Conservation (phyloP, 192 early-diverging fungal species). For the Powellomyces hirtus region DNA sequence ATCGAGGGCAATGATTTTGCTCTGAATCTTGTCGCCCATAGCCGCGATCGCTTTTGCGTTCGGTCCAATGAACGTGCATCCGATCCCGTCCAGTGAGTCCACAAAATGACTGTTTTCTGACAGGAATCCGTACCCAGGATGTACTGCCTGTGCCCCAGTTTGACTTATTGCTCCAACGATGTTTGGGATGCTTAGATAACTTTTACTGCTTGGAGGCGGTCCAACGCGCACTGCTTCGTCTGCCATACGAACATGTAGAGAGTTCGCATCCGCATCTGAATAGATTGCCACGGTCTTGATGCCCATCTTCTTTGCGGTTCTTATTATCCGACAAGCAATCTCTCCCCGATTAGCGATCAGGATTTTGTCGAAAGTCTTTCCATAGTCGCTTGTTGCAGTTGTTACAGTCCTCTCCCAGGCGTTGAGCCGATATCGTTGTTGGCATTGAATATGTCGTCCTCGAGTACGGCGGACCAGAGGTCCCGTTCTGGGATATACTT, state of each 20-base stretch:
- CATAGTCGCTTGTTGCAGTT: too few species aligned
- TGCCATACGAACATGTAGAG: constrained; percentile 81
- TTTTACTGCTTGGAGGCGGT: constrained; percentile 56
- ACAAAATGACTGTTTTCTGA: constrained; percentile 94
- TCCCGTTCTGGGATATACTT: too few species aligned
- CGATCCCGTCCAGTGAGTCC: constrained; percentile 58
- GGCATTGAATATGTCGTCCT: too few species aligned
- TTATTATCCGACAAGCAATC: constrained; percentile 41
- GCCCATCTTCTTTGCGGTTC: constrained; percentile 57
- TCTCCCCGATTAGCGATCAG: constrained; percentile 87
- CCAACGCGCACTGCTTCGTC: constrained; percentile 46
- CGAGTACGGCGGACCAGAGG: too few species aligned
- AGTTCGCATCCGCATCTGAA: constrained; percentile 82
- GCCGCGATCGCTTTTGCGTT: constrained; percentile 80
- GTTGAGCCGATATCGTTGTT: too few species aligned
- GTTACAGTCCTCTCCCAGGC: too few species aligned
- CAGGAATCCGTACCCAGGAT: constrained; percentile 96
- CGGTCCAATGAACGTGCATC: constrained; percentile 88
- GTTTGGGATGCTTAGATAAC: constrained; percentile 76
- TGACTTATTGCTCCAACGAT: constrained; percentile 76
- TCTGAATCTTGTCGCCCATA: constrained; percentile 93
- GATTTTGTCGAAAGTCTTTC: constrained; percentile 80
- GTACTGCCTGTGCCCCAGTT: constrained; percentile 86
- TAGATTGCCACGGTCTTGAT: constrained; percentile 95
- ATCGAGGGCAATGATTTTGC: constrained; percentile 87